Conservation (phyloP, 1,284 basidiomycete species). For the Apiotrichum laibachii region DNA sequence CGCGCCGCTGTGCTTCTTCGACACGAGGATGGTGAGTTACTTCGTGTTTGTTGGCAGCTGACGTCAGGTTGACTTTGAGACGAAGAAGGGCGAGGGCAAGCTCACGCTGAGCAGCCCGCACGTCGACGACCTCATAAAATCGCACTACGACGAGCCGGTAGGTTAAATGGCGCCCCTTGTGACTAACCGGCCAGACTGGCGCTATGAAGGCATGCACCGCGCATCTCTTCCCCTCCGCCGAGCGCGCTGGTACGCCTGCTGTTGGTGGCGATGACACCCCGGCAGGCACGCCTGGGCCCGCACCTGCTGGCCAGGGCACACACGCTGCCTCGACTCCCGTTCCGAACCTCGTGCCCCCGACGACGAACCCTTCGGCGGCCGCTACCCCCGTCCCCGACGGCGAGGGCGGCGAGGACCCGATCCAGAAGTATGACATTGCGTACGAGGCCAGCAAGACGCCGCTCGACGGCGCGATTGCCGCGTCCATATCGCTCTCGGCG, state of each 20-base stretch:
- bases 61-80: constrained; percentile 70
- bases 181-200: constrained; percentile 58
- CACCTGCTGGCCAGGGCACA: background rate
- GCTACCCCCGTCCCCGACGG: constrained; percentile 21
- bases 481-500: constrained; percentile 77
- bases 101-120: constrained; percentile 42
- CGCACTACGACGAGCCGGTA: constrained; percentile 45
- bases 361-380: constrained; percentile 11
- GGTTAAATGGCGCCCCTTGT: constrained; percentile 14
- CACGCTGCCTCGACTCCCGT: background rate
- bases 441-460: constrained; percentile 87
- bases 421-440: constrained; percentile 20
- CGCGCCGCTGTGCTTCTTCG: constrained; percentile 91
- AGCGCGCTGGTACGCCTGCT: constrained; percentile 2
- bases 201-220: constrained; percentile 83
- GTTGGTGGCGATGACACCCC: background rate
- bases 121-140: constrained; percentile 48
- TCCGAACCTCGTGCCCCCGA: constrained; percentile 12
- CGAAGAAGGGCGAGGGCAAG: constrained; percentile 56
- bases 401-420: constrained; percentile 11
- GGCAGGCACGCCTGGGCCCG: background rate
- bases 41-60: background rate
- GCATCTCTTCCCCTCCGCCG: constrained; percentile 61
- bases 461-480: constrained; percentile 90
- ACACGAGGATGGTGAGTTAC: constrained; percentile 76